These are phyloP conservation scores for Suhomyces kunorum DNA, from an alignment of 1,139 yeast species.

Conservation along the genomic window DNA sequence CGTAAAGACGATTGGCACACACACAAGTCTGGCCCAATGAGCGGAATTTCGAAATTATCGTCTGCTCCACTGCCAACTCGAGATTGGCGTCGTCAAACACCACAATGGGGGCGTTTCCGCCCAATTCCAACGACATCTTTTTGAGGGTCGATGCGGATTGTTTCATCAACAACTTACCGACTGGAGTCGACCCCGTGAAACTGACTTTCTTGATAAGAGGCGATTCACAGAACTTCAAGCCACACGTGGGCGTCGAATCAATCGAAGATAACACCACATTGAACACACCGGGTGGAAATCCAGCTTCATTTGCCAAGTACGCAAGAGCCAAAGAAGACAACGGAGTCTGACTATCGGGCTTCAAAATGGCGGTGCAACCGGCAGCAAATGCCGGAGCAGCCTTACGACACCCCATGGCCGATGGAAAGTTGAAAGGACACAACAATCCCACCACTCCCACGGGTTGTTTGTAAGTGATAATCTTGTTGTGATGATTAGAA, in stretches of 20 bases:
- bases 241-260: conserved; percentile 35
- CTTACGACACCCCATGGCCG: conserved; percentile 51
- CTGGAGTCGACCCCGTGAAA: conserved; percentile 87
- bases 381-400: conserved; percentile 53
- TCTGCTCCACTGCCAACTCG: conserved; percentile 68
- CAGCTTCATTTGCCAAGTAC: conserved; percentile 45
- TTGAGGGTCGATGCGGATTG: conserved; percentile 79
- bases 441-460: conserved; percentile 51
- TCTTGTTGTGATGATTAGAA: conserved; percentile 38
- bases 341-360: conserved; percentile 50
- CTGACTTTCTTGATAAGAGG: conserved; percentile 71
- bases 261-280: conserved; percentile 42
- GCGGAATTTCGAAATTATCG: conserved; percentile 64
- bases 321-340: conserved; percentile 47
- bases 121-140: conserved; percentile 83
- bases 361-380: conserved; percentile 49
- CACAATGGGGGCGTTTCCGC: conserved; percentile 93
- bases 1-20: conserved; percentile 74
- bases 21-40: conserved; percentile 83
- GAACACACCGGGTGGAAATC: conserved; percentile 47
- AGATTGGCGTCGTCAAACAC: conserved; percentile 83
- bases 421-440: conserved; percentile 52
- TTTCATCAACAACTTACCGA: conserved; percentile 77
- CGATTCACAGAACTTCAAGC: conserved; percentile 57
- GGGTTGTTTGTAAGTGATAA: conserved; percentile 47